Base-by-base conservation (phyloP, 495 filamentous ascomycete species). In the Pyronema domesticum region DNA sequence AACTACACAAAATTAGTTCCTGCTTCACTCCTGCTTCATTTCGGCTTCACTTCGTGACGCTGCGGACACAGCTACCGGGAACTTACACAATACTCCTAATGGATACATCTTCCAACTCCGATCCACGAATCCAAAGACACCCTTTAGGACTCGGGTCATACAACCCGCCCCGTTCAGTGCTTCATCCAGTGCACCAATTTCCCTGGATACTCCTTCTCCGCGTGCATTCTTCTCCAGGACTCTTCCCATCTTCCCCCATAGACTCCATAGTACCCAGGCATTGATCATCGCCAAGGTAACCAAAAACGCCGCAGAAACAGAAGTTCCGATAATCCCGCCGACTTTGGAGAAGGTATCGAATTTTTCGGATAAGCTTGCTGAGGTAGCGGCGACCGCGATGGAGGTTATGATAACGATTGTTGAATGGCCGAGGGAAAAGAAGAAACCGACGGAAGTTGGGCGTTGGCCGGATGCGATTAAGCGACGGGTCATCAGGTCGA, bases 71-170 rank as follows among this genome's bases (percentile, higher is more conserved):
- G 23, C 30, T 7, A n/a, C n/a, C n/a, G n/a, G n/a, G 40, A 19
- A 55, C 55, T 46, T 56, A 66, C 63, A 98, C 17, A 95, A 65
- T 3, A 94, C 72, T 4, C 89, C 89, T 3, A 96, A 70, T 5
- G 87, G 86, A 65, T 94, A 82, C 89, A 95, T 98, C 68, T 98
- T 98, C 91, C 91, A 98, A 0, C 88, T 86, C 64, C 82, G 70
- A 65, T 98, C 85, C 64, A 98, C 81, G 17, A 94, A 65, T 55
- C 76, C 80, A 70, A 95, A 94, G 68, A 89, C 70, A 51, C 73
- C 79, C 58, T 82, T 78, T 47, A 95, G 78, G 8, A 94, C 58
- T 3, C 68, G 69, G 51, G 81, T 81, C 46, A 95, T 67, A 45
- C 85, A 77, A 0, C 89, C 89, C 1, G 76, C 79, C 4, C 86